These are phyloP conservation scores for Cucumis cinereus DNA, from an alignment of 306 rosid species.

Conservation along the genomic window DNA sequence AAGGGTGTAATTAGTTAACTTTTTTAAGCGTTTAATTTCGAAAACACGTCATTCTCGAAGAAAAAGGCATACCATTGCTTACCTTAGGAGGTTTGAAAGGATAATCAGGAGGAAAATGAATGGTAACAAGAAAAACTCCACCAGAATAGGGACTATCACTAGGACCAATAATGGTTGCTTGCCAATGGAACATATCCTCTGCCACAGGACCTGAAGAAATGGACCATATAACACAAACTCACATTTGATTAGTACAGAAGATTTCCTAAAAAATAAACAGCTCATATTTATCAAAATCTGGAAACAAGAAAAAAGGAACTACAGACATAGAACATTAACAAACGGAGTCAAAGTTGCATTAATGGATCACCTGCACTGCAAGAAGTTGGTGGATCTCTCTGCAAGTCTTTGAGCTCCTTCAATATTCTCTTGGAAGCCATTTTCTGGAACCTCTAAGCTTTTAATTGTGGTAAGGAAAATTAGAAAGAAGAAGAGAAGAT, in stretches of 20 bases:
- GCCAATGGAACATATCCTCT: constrained; percentile 94
- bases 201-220: constrained; percentile 66
- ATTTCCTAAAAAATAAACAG: too few relatives aligned
- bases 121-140: constrained; percentile 78
- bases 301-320: not conserved
- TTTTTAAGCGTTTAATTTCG: too few relatives aligned
- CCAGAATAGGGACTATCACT: constrained; percentile 93
- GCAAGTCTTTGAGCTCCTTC: constrained; percentile 91
- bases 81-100: constrained; percentile 99
- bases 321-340: not conserved
- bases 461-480: not conserved
- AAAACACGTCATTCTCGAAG: too few relatives aligned
- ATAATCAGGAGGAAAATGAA: constrained; percentile 94
- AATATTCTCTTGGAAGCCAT: constrained; percentile 88
- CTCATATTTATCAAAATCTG: too few relatives aligned
- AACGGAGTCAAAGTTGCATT: not conserved
- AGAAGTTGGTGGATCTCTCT: constrained; percentile 94
- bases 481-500: not conserved
- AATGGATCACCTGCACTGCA: constrained; percentile 76
- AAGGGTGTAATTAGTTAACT: too few relatives aligned
- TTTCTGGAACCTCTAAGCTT: not conserved
- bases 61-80: not conserved
- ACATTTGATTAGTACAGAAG: too few relatives aligned
- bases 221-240: not conserved
- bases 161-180: constrained; percentile 95